A percentile compares a stretch with the other conserved stretches of the same genome.
phyloP scores from a whole-genome alignment of 176 grass and related monocot genomes.

The Triticum turgidum region DNA sequence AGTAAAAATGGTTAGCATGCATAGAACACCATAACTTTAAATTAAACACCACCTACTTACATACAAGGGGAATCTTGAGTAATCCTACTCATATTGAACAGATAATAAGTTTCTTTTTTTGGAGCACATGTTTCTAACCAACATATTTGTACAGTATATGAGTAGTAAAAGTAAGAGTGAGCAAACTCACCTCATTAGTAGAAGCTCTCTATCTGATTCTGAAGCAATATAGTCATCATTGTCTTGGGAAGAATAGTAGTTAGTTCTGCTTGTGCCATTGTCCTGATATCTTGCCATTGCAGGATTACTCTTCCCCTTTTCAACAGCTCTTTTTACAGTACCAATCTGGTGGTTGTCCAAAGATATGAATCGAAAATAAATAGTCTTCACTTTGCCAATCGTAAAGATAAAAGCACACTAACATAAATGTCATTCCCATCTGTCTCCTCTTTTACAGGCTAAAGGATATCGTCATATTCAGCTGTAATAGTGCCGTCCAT shows the following conservation, averaged over 20 bases:
- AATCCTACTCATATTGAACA: neutral
- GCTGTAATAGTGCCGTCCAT: neutral
- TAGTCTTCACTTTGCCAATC: neutral
- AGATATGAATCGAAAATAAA: neutral
- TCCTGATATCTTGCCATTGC: conserved; percentile 49
- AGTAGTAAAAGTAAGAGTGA: neutral
- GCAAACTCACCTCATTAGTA: conserved; percentile 76
- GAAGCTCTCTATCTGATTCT: conserved; percentile 88
- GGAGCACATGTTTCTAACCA: neutral
- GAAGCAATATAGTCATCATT: conserved; percentile 89
- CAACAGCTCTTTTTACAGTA: conserved; percentile 58
- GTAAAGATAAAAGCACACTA: neutral
- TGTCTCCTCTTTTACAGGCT: neutral
- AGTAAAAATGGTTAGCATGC: neutral
- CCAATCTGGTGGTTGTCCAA: conserved; percentile 43
- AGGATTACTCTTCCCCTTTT: conserved; percentile 75
- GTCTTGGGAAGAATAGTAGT: conserved; percentile 50
- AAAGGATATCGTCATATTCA: neutral
- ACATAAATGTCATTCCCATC: neutral
- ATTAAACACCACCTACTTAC: neutral
- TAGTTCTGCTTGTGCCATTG: conserved; percentile 48
- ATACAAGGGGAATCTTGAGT: neutral
- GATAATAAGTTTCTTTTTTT: neutral
- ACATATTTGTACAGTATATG: neutral
- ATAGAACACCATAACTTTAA: neutral